phyloP scores from a whole-genome alignment of 2,329 filamentous ascomycete species.

The Monosporascus sp. region DNA sequence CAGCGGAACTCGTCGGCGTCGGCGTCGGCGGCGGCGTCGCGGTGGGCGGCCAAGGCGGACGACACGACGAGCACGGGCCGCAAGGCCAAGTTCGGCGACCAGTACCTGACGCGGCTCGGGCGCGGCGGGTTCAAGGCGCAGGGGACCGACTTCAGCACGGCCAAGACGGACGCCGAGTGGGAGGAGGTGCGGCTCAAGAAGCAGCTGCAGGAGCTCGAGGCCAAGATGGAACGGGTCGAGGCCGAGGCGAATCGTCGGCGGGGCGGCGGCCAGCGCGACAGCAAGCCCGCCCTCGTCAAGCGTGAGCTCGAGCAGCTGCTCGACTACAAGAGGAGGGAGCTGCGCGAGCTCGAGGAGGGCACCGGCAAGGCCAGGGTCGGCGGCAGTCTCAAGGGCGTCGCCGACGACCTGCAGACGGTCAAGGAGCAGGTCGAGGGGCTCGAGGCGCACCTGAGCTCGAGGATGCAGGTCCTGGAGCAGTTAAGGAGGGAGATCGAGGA shows the following conservation, averaged over 20 bases:
- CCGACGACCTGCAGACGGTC: slow-evolving; percentile 85
- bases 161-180: slow-evolving; percentile 83
- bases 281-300: slow-evolving; percentile 87
- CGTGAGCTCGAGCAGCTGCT: slow-evolving; percentile 88
- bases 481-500: slow-evolving; percentile 80
- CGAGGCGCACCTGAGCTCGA: slow-evolving; percentile 71
- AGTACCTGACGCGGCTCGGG: slow-evolving; percentile 87
- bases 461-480: slow-evolving; percentile 71
- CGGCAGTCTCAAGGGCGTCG: slow-evolving; percentile 67
- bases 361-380: slow-evolving; percentile 64
- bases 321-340: slow-evolving; percentile 84
- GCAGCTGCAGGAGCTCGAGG: slow-evolving; percentile 82
- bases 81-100: slow-evolving; percentile 96
- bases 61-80: slow-evolving; percentile 78
- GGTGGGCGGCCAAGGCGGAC: slow-evolving; percentile 75
- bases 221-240: slow-evolving; percentile 81
- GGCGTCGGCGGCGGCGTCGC: slow-evolving; percentile 59
- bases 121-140: slow-evolving; percentile 73
- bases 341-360: slow-evolving; percentile 70
- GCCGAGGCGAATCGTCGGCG: slow-evolving; percentile 56
- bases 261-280: slow-evolving; percentile 61
- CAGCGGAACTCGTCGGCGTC: slow-evolving; percentile 56
- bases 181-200: slow-evolving; percentile 94
- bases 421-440: slow-evolving; percentile 90
- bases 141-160: slow-evolving; percentile 84